Conservation (phyloP, 2,329 filamentous ascomycete species). For the Nemania sp. region DNA sequence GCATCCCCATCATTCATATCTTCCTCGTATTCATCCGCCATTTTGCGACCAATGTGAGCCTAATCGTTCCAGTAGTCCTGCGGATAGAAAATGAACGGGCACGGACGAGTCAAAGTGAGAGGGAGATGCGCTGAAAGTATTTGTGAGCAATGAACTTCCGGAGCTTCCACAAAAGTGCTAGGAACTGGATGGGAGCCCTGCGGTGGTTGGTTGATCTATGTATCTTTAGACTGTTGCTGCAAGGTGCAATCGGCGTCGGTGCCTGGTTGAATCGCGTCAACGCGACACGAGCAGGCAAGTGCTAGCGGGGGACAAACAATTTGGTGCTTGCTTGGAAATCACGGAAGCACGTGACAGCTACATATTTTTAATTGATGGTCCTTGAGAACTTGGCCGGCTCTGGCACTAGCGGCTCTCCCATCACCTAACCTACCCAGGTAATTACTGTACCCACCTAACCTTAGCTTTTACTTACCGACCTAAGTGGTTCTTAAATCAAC, state of each 20-base stretch:
- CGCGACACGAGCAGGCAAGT: constrained; percentile 29
- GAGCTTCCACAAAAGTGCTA: neutral
- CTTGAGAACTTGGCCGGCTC: too few relatives aligned
- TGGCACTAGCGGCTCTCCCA: too few relatives aligned
- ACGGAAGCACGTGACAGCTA: constrained; percentile 36
- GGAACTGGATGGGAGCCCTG: neutral
- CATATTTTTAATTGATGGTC: neutral
- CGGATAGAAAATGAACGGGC: neutral
- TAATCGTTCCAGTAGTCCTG: neutral
- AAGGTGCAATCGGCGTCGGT: neutral
- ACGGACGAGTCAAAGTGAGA: neutral
- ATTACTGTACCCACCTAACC: too few relatives aligned
- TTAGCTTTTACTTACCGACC: too few relatives aligned
- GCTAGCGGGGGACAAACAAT: constrained; percentile 31
- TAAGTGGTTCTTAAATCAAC: constrained; percentile 4
- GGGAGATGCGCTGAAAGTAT: neutral
- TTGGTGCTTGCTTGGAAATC: constrained; percentile 23
- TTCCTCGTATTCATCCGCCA: constrained; percentile 66
- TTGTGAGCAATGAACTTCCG: neutral
- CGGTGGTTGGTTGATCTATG: neutral
- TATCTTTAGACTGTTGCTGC: too few relatives aligned
- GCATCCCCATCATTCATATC: constrained; percentile 69
- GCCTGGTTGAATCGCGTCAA: constrained; percentile 26
- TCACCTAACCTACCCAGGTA: neutral
- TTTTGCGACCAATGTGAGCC: constrained; percentile 38